Base-by-base conservation (phyloP, 2,329 filamentous ascomycete species). In the Xylaria sp. region DNA sequence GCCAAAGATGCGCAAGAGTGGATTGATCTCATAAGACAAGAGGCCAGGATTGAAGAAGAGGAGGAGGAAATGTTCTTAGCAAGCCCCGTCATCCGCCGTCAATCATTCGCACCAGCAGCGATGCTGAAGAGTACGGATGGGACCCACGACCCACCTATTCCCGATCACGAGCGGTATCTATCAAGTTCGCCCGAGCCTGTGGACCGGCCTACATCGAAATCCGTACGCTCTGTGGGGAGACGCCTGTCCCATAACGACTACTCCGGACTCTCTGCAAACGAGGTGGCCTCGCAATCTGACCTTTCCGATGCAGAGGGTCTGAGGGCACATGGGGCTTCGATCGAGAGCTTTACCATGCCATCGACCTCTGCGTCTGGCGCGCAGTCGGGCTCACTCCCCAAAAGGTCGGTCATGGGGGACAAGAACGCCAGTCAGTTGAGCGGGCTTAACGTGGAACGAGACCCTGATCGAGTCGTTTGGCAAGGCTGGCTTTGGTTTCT, bases 401-500 rank as follows among this genome's bases (percentile, higher is more conserved):
- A 73, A 64, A 78, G 78, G 41, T 80, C 82, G 46, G 80, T 79
- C 56, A 68, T 82, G 13, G 80, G 77, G 48, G 79, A 80, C 60
- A 85, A 88, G 55, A 92, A 91, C 63, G 78, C 84, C 9, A 92
- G 89, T 78, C 91, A 93, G 76, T 80, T 87, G 61, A 91, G 90
- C 74, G 88, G 85, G 62, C 80, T 84, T 73, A 82, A 83, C 68
- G 74, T 84, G 50, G 86, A 91, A 64, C 84, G 86, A 65, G 93
- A 96, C 72, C 90, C 91, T 0, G 94, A 97, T 79, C 91, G 94
- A 31, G 91, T 98, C n/a, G 88, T 98, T 54, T 97, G 93, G 87
- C 94, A 98, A 78, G 94, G 95, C 61, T 94, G 94, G 86, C 88
- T 98, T 39, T 92, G 93, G 80, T 90, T 94, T 70, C 87, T 98